Percentiles rank a stretch among this genome's conserved stretches.
Conservation (phyloP, 23 red algal species). For the Chondrus crispus region DNA sequence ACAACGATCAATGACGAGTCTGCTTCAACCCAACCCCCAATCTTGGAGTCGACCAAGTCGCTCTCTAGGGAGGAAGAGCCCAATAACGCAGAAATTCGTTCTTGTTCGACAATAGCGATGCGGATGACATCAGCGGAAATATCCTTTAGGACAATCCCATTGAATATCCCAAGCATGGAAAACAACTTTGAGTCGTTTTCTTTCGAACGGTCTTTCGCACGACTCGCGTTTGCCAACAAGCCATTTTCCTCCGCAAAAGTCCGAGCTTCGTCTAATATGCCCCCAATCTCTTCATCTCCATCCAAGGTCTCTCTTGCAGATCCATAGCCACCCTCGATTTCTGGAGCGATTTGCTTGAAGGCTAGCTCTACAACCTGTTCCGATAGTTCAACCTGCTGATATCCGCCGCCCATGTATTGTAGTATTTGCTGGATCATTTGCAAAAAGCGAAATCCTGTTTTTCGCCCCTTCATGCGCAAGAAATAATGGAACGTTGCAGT, state of each 20-base stretch:
- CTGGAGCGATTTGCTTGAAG: background rate
- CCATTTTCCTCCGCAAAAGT: slow-evolving; percentile 9
- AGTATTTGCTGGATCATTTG: slow-evolving; percentile 40
- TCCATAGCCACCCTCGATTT: background rate
- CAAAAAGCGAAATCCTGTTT: slow-evolving; percentile 35
- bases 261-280: slow-evolving; percentile 1
- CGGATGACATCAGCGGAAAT: slow-evolving; percentile 14
- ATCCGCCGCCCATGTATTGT: slow-evolving; percentile 48
- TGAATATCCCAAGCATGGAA: slow-evolving; percentile 40
- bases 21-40: slow-evolving; percentile 11
- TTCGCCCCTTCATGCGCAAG: slow-evolving; percentile 10
- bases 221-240: background rate
- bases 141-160: slow-evolving; percentile 56
- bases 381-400: background rate
- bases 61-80: background rate
- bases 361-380: slow-evolving; percentile 41
- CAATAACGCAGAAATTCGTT: slow-evolving; percentile 41
- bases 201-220: background rate
- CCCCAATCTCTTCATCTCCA: background rate
- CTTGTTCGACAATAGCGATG: slow-evolving; percentile 38
- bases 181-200: background rate
- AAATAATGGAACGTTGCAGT: slow-evolving; percentile 51
- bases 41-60: background rate
- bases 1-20: slow-evolving; percentile 48
- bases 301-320: slow-evolving; percentile 39